Percentiles rank a stretch among this genome's conserved stretches.
Evolutionary conservation across 495 filamentous ascomycete species (phyloP).

Genomic region (Aspergillus mulundensis): DNA sequence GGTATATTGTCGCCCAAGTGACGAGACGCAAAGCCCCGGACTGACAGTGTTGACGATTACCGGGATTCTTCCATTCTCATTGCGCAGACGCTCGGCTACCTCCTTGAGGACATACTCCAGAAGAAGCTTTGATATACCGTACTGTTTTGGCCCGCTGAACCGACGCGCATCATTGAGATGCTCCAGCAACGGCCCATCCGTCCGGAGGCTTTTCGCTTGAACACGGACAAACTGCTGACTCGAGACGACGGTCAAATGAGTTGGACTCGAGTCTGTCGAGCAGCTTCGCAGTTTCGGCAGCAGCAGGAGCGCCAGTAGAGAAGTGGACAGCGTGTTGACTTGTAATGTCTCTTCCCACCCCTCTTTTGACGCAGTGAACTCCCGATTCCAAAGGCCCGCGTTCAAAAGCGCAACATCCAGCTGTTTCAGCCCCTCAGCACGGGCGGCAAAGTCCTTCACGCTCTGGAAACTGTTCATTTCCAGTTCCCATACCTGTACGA

Average conservation of each 20-base stretch:
- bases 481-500: constrained; percentile 49
- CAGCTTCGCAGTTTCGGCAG: constrained; percentile 44
- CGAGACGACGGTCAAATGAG: constrained; percentile 38
- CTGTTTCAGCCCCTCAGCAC: constrained; percentile 32
- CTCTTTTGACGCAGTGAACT: constrained; percentile 33
- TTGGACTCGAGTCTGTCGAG: constrained; percentile 21
- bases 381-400: constrained; percentile 40
- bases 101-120: constrained; percentile 42
- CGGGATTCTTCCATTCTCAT: constrained; percentile 32
- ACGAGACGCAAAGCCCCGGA: constrained; percentile 40
- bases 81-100: constrained; percentile 28
- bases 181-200: constrained; percentile 28
- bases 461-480: constrained; percentile 52
- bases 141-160: constrained; percentile 37
- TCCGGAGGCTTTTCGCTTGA: constrained; percentile 30
- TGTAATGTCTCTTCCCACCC: constrained; percentile 54
- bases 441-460: constrained; percentile 43
- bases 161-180: constrained; percentile 28
- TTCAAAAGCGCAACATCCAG: constrained; percentile 46
- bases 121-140: constrained; percentile 46
- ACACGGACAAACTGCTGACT: constrained; percentile 41
- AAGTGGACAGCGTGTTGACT: constrained; percentile 57
- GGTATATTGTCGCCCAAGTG: constrained; percentile 38
- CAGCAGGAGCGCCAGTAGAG: constrained; percentile 51
- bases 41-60: constrained; percentile 45